Conservation (phyloP, 176 grass and related monocot species). For the Secale cereale region DNA sequence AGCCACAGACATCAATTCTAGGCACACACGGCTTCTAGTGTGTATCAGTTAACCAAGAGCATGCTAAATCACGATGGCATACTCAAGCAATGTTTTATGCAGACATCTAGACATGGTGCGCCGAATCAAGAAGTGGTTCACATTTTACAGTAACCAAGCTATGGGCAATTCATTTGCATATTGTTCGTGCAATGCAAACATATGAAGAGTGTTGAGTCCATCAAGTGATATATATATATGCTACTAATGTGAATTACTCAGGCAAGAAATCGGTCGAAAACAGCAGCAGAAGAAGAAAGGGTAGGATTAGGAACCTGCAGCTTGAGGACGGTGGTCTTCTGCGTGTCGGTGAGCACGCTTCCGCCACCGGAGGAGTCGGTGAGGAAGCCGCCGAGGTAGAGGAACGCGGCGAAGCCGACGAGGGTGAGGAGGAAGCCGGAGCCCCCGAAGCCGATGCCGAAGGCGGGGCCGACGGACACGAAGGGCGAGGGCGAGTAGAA, state of each 20-base stretch:
- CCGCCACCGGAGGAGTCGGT: constrained; percentile 50
- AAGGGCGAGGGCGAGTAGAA: constrained; percentile 82
- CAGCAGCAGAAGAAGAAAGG: not conserved
- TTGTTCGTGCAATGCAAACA: not conserved
- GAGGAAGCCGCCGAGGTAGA: constrained; percentile 76
- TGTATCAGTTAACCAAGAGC: not conserved
- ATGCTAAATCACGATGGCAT: not conserved
- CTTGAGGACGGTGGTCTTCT: constrained; percentile 91
- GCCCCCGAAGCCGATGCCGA: constrained; percentile 69
- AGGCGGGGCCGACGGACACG: constrained; percentile 51
- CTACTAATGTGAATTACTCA: not conserved
- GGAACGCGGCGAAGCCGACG: constrained; percentile 67
- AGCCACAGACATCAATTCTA: not conserved
- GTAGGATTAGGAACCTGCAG: constrained; percentile 49
- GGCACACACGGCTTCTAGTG: not conserved
- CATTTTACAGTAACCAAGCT: not conserved
- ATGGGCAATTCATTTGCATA: not conserved
- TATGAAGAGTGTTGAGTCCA: not conserved
- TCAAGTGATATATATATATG: not conserved
- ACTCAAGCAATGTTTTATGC: not conserved
- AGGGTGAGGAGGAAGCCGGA: constrained; percentile 59
- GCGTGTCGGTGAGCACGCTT: constrained; percentile 68
- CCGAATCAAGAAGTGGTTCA: not conserved
- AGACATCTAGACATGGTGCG: not conserved
- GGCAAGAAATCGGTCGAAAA: not conserved